A percentile compares a stretch with the other conserved stretches of the same genome.
Evolutionary conservation across 805 yeast genomes (phyloP).

Genomic region (Hanseniaspora lindneri): DNA sequence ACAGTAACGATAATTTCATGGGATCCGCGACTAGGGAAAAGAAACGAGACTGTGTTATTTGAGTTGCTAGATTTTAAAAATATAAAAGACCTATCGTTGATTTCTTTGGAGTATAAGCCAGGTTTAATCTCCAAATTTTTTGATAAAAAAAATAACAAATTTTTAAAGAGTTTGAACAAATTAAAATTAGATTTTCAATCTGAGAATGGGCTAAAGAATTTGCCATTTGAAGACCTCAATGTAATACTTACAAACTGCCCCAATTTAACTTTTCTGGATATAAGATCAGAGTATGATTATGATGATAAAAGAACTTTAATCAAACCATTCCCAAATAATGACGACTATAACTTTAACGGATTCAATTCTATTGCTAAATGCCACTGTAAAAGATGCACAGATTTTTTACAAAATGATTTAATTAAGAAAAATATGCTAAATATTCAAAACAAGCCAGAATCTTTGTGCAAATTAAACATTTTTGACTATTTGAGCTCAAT

Average conservation of each 20-base stretch:
- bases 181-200: slow-evolving; percentile 33
- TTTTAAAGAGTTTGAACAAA: slow-evolving; percentile 26
- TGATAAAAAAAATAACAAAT: slow-evolving; percentile 21
- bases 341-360: slow-evolving; percentile 2
- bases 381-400: slow-evolving; percentile 24
- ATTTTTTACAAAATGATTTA: slow-evolving; percentile 27
- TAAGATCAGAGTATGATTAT: slow-evolving; percentile 26
- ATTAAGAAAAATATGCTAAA: slow-evolving; percentile 28
- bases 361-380: slow-evolving; percentile 20
- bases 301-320: slow-evolving; percentile 19
- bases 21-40: slow-evolving; percentile 30
- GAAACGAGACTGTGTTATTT: slow-evolving; percentile 29
- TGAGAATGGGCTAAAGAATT: slow-evolving; percentile 28
- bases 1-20: slow-evolving; percentile 34
- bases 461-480: slow-evolving; percentile 29
- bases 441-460: slow-evolving; percentile 22
- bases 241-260: slow-evolving; percentile 29
- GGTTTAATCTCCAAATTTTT: slow-evolving; percentile 28
- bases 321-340: slow-evolving; percentile 22
- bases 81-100: slow-evolving; percentile 33
- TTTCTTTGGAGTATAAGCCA: slow-evolving; percentile 31
- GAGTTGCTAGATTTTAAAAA: slow-evolving; percentile 31
- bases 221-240: slow-evolving; percentile 27
- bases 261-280: slow-evolving; percentile 31
- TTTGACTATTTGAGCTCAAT: slow-evolving; percentile 30